Evolutionary conservation across 768 basidiomycete species (phyloP).

Genomic region (Boletus tomentosulus): DNA sequence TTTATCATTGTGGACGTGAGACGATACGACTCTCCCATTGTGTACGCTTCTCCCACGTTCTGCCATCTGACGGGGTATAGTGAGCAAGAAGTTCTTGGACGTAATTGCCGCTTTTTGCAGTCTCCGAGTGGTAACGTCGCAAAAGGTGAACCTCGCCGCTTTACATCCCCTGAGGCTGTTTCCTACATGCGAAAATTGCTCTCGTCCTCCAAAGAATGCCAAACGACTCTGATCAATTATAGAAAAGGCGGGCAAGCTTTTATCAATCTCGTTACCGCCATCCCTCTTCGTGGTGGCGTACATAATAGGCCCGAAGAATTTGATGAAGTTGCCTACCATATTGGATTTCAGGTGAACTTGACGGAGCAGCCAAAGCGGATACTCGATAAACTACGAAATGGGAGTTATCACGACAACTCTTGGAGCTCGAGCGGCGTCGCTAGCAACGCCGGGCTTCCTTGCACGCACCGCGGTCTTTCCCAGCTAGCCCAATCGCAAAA

Average conservation of each 20-base stretch:
- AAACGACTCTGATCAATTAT: slow-evolving; percentile 85
- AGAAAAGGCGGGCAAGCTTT: slow-evolving; percentile 80
- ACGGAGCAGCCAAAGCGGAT: slow-evolving; percentile 83
- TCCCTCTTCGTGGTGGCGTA: slow-evolving; percentile 72
- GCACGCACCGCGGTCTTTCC: neutral
- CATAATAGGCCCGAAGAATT: slow-evolving; percentile 45
- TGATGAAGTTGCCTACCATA: slow-evolving; percentile 76
- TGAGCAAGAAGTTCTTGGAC: slow-evolving; percentile 74
- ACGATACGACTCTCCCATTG: slow-evolving; percentile 77
- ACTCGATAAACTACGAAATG: slow-evolving; percentile 71
- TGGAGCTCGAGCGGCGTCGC: slow-evolving; percentile 5
- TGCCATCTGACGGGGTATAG: slow-evolving; percentile 69
- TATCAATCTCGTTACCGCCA: slow-evolving; percentile 87
- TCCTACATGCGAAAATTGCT: slow-evolving; percentile 65
- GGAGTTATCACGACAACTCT: slow-evolving; percentile 55
- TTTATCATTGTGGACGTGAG: slow-evolving; percentile 88
- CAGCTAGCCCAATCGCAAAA: slow-evolving; percentile 16
- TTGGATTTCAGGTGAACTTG: slow-evolving; percentile 96
- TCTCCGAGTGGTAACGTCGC: slow-evolving; percentile 58
- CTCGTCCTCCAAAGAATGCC: slow-evolving; percentile 78
- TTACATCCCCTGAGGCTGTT: slow-evolving; percentile 63
- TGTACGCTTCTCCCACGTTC: slow-evolving; percentile 89
- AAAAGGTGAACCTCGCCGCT: slow-evolving; percentile 52
- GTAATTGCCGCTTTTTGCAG: slow-evolving; percentile 91
- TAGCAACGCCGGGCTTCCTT: neutral